A percentile compares a stretch with the other conserved stretches of the same genome.
Evolutionary conservation across 2,329 filamentous ascomycete genomes (phyloP).

Genomic region (Periconia sp.): DNA sequence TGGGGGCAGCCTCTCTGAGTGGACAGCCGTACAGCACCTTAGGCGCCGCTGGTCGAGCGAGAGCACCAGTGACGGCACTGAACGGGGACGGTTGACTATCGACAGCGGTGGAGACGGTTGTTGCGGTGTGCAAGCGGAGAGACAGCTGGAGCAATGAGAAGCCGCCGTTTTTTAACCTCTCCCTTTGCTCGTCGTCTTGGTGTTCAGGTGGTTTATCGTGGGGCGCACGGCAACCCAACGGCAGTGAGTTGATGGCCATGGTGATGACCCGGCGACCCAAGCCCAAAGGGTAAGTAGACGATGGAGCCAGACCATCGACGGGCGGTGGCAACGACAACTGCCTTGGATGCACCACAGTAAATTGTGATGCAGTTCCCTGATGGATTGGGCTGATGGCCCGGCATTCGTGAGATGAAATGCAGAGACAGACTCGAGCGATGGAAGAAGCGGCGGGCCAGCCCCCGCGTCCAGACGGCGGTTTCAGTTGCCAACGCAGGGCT

Average conservation of each 20-base stretch:
- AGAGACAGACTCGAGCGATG: not conserved
- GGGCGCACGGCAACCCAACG: too few relatives aligned
- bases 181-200: not conserved
- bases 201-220: too few relatives aligned
- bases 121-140: slow-evolving; percentile 10
- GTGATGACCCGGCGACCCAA: not conserved
- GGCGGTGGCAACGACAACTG: not conserved
- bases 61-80: not conserved
- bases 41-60: slow-evolving; percentile 23
- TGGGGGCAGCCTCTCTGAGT: slow-evolving; percentile 1
- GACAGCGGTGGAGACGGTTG: slow-evolving; percentile 4
- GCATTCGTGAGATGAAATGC: not conserved
- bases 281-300: too few relatives aligned
- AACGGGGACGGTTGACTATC: slow-evolving; percentile 19
- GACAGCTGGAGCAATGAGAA: slow-evolving; percentile 4
- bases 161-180: not conserved
- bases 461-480: slow-evolving; percentile 5
- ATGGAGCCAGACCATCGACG: not conserved
- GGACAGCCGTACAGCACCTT: slow-evolving; percentile 9
- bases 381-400: not conserved
- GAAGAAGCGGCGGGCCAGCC: not conserved
- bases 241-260: not conserved
- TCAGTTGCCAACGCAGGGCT: not conserved
- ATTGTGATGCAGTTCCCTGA: not conserved
- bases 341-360: not conserved